Evolutionary conservation across 345 rosid genomes (phyloP).

Genomic region (Rhizophora mangle): DNA sequence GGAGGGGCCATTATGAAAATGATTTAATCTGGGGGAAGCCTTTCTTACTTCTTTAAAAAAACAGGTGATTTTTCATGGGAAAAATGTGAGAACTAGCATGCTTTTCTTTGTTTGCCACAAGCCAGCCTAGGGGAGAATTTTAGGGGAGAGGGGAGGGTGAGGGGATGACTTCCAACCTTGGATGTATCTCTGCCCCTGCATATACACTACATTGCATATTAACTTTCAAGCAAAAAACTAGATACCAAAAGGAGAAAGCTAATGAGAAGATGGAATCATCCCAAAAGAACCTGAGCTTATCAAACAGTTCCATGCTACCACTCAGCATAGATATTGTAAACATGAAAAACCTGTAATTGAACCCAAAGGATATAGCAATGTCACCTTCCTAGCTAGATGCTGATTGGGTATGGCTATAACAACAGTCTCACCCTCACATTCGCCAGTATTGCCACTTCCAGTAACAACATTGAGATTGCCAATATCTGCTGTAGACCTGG

Average conservation of each 20-base stretch:
- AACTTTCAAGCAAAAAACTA: neutral
- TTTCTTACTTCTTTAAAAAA: no score
- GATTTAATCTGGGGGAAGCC: no score
- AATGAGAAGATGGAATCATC: neutral
- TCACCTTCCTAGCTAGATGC: slow-evolving; percentile 45
- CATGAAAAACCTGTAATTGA: neutral
- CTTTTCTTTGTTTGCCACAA: no score
- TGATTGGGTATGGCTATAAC: slow-evolving; percentile 35
- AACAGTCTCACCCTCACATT: slow-evolving; percentile 36
- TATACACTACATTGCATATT: no score
- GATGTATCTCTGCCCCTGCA: no score
- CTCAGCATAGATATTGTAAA: neutral
- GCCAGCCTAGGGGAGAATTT: no score
- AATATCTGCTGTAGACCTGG: slow-evolving; percentile 39
- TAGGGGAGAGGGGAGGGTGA: no score
- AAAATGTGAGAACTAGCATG: no score
- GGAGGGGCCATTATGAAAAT: no score
- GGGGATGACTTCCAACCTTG: no score
- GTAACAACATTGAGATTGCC: slow-evolving; percentile 41
- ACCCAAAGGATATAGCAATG: slow-evolving; percentile 15
- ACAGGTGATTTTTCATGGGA: no score
- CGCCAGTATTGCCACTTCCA: slow-evolving; percentile 44
- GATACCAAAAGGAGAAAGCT: neutral
- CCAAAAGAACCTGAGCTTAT: no score
- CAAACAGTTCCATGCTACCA: neutral